A percentile compares a stretch with the other conserved stretches of the same genome.
Conservation (phyloP, 345 rosid genomes). For the Trapa incisa region DNA sequence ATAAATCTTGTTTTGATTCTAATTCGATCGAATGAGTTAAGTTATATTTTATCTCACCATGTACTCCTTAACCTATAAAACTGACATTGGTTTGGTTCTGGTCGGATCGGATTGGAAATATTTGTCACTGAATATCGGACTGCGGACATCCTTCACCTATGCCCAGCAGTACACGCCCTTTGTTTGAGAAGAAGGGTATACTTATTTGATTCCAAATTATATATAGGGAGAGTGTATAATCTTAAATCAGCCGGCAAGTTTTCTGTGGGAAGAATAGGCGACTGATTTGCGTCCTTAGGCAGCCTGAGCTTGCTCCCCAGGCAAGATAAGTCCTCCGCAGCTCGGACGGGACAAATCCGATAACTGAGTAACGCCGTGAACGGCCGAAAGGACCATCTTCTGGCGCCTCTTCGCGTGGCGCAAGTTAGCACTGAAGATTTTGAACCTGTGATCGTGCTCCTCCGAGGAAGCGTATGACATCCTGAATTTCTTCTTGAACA, state of each 20-base stretch:
- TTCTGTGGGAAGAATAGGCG: slow-evolving; percentile 76
- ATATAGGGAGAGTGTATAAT: no score
- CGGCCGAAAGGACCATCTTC: slow-evolving; percentile 69
- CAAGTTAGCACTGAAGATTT: slow-evolving; percentile 46
- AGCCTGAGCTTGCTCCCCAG: slow-evolving; percentile 37
- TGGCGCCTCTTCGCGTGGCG: slow-evolving; percentile 75
- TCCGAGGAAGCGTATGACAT: slow-evolving; percentile 53
- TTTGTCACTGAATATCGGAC: no score
- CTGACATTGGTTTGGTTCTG: no score
- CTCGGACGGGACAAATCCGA: slow-evolving; percentile 84
- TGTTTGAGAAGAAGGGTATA: no score
- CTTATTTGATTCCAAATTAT: no score
- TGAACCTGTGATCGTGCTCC: slow-evolving; percentile 72
- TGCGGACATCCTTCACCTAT: no score
- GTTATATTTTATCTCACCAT: no score
- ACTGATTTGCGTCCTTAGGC: slow-evolving; percentile 67
- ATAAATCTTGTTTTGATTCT: no score
- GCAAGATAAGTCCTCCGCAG: slow-evolving; percentile 46
- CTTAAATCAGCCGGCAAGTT: slow-evolving; percentile 68
- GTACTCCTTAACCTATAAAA: no score
- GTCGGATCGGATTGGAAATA: no score
- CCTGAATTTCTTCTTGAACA: slow-evolving; percentile 57
- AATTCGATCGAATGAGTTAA: no score
- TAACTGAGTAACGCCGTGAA: slow-evolving; percentile 86
- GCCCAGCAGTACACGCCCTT: no score